These are phyloP conservation scores for Pelargonium citronellum DNA, from an alignment of 441 rosid genomes.

Conservation along the genomic window DNA sequence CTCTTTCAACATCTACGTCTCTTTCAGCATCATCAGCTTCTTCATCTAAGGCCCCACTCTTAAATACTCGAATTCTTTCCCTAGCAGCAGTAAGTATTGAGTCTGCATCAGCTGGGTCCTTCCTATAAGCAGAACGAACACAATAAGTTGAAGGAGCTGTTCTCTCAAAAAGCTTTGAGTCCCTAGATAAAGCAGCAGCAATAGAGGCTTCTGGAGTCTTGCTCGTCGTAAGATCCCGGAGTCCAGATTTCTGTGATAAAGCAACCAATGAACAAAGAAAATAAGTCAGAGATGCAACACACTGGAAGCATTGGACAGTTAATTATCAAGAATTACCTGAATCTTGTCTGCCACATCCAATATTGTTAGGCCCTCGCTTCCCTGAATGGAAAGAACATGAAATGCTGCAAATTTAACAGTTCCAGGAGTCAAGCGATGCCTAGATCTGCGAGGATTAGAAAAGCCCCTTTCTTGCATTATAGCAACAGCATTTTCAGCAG, in stretches of 20 bases:
- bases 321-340: conserved; percentile 45
- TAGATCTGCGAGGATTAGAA: conserved; percentile 62
- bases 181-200: conserved; percentile 87
- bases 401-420: conserved; percentile 91
- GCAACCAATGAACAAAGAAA: conserved; percentile 10
- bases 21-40: conserved; percentile 84
- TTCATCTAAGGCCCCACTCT: conserved; percentile 63
- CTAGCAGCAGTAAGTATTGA: conserved; percentile 65
- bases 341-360: conserved; percentile 80
- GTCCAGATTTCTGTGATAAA: conserved; percentile 58
- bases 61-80: conserved; percentile 58
- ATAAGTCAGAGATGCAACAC: conserved; percentile 7
- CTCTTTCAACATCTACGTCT: conserved; percentile 66
- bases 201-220: conserved; percentile 92
- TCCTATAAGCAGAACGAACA: conserved; percentile 71
- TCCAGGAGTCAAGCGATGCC: conserved; percentile 90
- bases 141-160: conserved; percentile 89
- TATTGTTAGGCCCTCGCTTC: conserved; percentile 63
- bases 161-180: conserved; percentile 81
- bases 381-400: conserved; percentile 73
- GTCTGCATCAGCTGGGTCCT: conserved; percentile 60
- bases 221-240: conserved; percentile 80
- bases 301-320: background rate
- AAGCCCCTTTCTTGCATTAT: conserved; percentile 81
- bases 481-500: conserved; percentile 80